phyloP scores from a whole-genome alignment of 2,329 filamentous ascomycete species.

The Cryphonectria parasitica region DNA sequence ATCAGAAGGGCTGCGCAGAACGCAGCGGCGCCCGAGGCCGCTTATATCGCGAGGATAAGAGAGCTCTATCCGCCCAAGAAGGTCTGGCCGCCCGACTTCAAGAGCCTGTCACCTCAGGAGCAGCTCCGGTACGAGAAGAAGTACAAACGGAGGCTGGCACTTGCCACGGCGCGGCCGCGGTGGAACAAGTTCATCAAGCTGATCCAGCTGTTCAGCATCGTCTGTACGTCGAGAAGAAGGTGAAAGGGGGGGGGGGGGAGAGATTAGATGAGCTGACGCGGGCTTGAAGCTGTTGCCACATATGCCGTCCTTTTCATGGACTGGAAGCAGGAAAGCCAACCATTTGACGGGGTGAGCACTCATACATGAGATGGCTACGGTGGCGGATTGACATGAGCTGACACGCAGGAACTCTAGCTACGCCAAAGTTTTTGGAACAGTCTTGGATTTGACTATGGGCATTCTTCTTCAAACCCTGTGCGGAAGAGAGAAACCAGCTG shows the following conservation, averaged over 20 bases:
- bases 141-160: slow-evolving; percentile 70
- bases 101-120: slow-evolving; percentile 69
- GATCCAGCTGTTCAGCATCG: slow-evolving; percentile 62
- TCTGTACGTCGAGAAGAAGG: slow-evolving; percentile 49
- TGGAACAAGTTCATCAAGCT: slow-evolving; percentile 70
- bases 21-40: slow-evolving; percentile 19
- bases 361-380: slow-evolving; percentile 4
- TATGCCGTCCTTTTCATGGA: slow-evolving; percentile 68
- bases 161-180: slow-evolving; percentile 63
- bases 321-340: slow-evolving; percentile 50
- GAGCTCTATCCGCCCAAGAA: slow-evolving; percentile 70
- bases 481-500: slow-evolving; percentile 10
- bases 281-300: slow-evolving; percentile 51
- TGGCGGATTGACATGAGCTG: neutral
- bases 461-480: slow-evolving; percentile 9
- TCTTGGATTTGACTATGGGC: slow-evolving; percentile 25
- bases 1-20: slow-evolving; percentile 45
- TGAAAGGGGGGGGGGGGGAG: neutral
- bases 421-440: slow-evolving; percentile 34
- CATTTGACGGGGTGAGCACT: slow-evolving; percentile 52
- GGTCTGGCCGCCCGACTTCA: slow-evolving; percentile 78
- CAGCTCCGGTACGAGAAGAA: slow-evolving; percentile 80
- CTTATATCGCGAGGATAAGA: slow-evolving; percentile 31
- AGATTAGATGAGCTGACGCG: neutral
- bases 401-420: slow-evolving; percentile 28